Conservation (phyloP, 129 eudicot genomes). For the Centaurea solstitialis region DNA sequence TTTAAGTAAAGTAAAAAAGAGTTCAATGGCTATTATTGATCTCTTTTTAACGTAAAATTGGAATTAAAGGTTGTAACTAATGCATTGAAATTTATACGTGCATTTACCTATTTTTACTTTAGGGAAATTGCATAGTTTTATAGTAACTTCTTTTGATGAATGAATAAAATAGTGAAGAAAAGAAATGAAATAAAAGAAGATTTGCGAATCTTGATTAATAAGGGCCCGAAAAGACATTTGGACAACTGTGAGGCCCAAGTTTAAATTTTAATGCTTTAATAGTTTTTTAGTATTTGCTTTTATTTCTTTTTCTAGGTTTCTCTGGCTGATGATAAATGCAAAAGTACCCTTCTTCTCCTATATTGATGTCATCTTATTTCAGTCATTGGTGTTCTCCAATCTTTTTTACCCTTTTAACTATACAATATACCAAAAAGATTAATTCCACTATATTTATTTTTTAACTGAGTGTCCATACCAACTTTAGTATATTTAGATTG, state of each 20-base stretch:
- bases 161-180: constrained; percentile 6
- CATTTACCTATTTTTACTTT: background rate
- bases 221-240: constrained; percentile 28
- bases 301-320: constrained; percentile 8
- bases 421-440: no score
- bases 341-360: constrained; percentile 12
- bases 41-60: background rate
- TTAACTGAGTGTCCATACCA: no score
- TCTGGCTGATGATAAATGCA: constrained; percentile 24
- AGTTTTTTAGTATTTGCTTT: constrained; percentile 12
- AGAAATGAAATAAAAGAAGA: constrained; percentile 23
- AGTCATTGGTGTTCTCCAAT: background rate
- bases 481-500: no score
- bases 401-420: background rate
- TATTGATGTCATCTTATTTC: constrained; percentile 9
- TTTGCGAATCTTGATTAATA: constrained; percentile 25
- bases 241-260: constrained; percentile 32
- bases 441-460: no score
- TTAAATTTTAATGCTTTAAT: constrained; percentile 12
- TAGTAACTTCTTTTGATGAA: constrained; percentile 21
- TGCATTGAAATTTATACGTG: constrained; percentile 5
- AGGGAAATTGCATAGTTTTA: background rate
- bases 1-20: background rate
- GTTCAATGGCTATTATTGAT: background rate
- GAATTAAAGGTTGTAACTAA: constrained; percentile 1